Conservation (phyloP, 352 stramenopile genomes). For the Pythium dissotocum region DNA sequence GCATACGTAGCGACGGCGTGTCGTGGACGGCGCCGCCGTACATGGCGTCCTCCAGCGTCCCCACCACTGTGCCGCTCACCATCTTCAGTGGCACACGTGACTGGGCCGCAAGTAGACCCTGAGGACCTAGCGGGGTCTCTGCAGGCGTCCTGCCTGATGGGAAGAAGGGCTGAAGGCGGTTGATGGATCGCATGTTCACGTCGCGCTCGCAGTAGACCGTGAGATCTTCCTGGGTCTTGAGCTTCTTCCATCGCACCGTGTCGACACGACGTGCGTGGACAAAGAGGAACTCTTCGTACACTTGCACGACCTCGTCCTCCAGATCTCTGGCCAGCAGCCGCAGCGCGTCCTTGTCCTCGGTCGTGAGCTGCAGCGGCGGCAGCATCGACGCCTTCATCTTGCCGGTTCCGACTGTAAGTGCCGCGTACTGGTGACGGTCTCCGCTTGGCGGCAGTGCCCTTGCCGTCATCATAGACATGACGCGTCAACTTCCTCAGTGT, state of each 20-base stretch:
- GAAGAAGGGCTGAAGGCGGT: conserved; percentile 28
- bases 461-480: background rate
- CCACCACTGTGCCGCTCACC: conserved; percentile 36
- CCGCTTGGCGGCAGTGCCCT: background rate
- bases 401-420: background rate
- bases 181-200: conserved; percentile 25
- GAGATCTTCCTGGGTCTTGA: conserved; percentile 43
- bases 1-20: conserved; percentile 39
- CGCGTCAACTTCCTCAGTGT: background rate
- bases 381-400: conserved; percentile 18
- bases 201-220: conserved; percentile 44
- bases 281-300: conserved; percentile 51
- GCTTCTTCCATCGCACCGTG: conserved; percentile 40
- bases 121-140: conserved; percentile 29
- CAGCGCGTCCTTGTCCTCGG: conserved; percentile 36
- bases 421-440: conserved; percentile 17
- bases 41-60: conserved; percentile 61
- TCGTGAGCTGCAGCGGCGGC: conserved; percentile 32
- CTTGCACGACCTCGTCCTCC: conserved; percentile 42
- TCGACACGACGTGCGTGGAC: conserved; percentile 31
- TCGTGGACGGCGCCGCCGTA: conserved; percentile 51
- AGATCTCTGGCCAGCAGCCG: conserved; percentile 40
- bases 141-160: conserved; percentile 13
- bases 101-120: conserved; percentile 36
- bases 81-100: conserved; percentile 37